These are phyloP conservation scores for Crotalaria pallida DNA, from an alignment of 306 rosid genomes.

Conservation along the genomic window DNA sequence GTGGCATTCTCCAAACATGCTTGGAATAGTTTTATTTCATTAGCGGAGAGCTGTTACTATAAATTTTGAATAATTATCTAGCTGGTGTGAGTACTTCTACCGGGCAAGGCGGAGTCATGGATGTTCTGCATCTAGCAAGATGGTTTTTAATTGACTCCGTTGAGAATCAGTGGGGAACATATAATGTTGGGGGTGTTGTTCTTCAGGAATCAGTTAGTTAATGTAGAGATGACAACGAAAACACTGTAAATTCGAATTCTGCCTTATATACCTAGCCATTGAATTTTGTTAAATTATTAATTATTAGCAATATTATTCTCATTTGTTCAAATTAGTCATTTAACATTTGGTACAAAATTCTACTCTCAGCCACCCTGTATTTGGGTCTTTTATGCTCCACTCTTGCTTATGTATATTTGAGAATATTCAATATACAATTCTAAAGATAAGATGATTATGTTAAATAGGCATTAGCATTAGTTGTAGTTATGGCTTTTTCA, in stretches of 20 bases:
- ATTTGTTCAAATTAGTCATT: slow-evolving; percentile 21
- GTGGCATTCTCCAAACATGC: slow-evolving; percentile 46
- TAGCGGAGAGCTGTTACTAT: slow-evolving; percentile 34
- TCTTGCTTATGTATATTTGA: not conserved
- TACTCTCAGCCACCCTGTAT: not conserved
- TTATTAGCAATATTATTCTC: slow-evolving; percentile 32
- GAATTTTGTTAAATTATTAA: slow-evolving; percentile 29
- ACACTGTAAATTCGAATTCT: slow-evolving; percentile 60
- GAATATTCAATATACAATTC: not conserved
- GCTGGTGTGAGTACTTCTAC: slow-evolving; percentile 42
- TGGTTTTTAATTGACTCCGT: slow-evolving; percentile 37
- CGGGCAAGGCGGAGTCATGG: slow-evolving; percentile 32
- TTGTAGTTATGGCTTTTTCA: not conserved
- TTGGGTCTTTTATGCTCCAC: not conserved
- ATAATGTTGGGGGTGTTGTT: slow-evolving; percentile 18
- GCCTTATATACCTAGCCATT: slow-evolving; percentile 48
- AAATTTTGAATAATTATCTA: slow-evolving; percentile 49
- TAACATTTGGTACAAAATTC: not conserved
- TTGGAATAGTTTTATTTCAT: slow-evolving; percentile 36
- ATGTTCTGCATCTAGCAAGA: slow-evolving; percentile 38
- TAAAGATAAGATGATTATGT: not conserved
- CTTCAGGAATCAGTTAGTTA: slow-evolving; percentile 32
- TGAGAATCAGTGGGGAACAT: slow-evolving; percentile 30
- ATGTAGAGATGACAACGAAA: slow-evolving; percentile 46
- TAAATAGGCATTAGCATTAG: not conserved